Base-by-base conservation (phyloP, 2,329 filamentous ascomycete species). In the Penicillium expansum region DNA sequence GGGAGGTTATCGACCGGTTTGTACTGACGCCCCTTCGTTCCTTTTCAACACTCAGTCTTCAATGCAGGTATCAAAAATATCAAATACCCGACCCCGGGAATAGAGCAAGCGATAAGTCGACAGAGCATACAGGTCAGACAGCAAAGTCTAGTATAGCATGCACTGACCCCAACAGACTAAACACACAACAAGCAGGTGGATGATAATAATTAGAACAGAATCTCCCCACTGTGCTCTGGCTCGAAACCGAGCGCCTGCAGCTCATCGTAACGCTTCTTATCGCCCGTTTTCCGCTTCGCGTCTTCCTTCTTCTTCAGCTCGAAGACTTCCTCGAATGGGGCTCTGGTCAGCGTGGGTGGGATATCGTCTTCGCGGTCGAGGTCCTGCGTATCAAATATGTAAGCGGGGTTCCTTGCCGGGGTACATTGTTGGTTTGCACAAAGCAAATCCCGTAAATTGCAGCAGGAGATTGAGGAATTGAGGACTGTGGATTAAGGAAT, bases 361-460 rank as follows among this genome's bases (percentile, higher is more conserved):
- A 91, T 82, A 57, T 95, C 87, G 74, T 99, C 94, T 75, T 99
- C 94, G 70, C 89, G 91, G 79, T 99, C 94, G 24, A 99, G 85
- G 73, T 99, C 94, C 82, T 83, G 51, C 24, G 18, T n/a, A 55
- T 35, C 5, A 24, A 49, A 30, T 42, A 8, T 22, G 51, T n/a
- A 18, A n/a, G 20, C 9, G 13, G 5, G 5, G 1, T 47, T 16
- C 4, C 14, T 32, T 22, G 2, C 29, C 1, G 8, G 9, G 29
- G n/a, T 32, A 9, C 7, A 18, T 32, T 20, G 6, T 18, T 18
- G 2, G 5, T 14, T 30, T 24, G 20, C 14, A 16, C 6, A 13
- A 3, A 3, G 2, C 4, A 24, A 16, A 16, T 8, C 10, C 41
- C 16, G 3, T 29, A 13, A 10, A 29, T n/a, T 29, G 41, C 9